Evolutionary conservation across 2,329 filamentous ascomycete genomes (phyloP), one percentile per base, ranked within the genome.

Genomic region (Cytospora mali): DNA sequence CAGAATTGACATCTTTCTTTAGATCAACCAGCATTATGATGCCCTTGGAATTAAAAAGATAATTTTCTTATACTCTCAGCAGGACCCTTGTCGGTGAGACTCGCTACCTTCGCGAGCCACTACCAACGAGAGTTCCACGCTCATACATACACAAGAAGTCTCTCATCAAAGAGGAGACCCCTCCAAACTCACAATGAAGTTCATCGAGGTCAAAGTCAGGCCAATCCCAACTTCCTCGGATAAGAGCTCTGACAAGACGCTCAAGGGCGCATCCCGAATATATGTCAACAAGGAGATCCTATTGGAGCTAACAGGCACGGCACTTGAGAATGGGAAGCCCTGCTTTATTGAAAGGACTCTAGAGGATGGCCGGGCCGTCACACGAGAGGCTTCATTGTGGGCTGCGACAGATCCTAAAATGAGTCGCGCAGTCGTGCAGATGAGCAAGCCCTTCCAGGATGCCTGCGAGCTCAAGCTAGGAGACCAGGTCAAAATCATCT

Each of bases 381-480:
- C 53, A 13, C 75, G 79, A 18, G 79, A 84, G 68, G 82, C 81
- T 6, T 77, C 80, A 31, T 75, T 83, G 1, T 84, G 81, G 77
- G 77, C 79, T 0, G 74, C 81, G 18, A 78, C 81, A 2, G 80
- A 81, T 39, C 57, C 64, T 51, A 83, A 88, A 72, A 79, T 92
- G 68, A 84, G 87, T 70, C 86, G 85, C 67, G 84, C 88, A 66
- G 81, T 92, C 62, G 79, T 90, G 55, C 83, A 93, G 79, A 85
- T 91, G 78, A 88, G 91, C 25, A 88, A 91, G 66, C 81, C 86
- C 6, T 85, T 96, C 59, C 88, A 91, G 66, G 88, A 90, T 39
- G 83, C 86, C 7, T 90, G 90, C 68, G 86, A 85, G 1, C 84
- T 96, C 68, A 88, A 89, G 65, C 79, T 95, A 4, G 87, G 87